Evolutionary conservation across 2,329 filamentous ascomycete genomes (phyloP).

Genomic region (Botrytis deweyae): DNA sequence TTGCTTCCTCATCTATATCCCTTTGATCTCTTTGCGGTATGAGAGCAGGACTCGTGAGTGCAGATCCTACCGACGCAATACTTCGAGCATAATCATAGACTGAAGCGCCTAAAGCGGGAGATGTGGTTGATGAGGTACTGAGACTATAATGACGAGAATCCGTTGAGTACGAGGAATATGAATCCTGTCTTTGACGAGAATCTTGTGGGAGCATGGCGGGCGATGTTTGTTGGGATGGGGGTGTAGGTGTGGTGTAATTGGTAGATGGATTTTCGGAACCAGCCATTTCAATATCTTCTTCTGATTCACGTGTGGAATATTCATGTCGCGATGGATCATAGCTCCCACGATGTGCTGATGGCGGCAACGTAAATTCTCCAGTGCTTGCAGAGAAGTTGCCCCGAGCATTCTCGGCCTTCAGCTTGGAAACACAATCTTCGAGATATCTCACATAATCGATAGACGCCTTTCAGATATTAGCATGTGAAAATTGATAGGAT

Average conservation of each 20-base stretch:
- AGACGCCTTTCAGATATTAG: constrained; percentile 63
- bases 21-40: constrained; percentile 55
- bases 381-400: constrained; percentile 29
- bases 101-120: constrained; percentile 57
- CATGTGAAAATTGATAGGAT: constrained; percentile 1
- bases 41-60: constrained; percentile 59
- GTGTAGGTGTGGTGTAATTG: constrained; percentile 41
- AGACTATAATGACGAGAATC: constrained; percentile 53
- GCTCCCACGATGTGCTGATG: constrained; percentile 29
- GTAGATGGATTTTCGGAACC: constrained; percentile 52
- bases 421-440: constrained; percentile 78
- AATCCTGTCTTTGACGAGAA: constrained; percentile 48
- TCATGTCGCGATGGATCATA: constrained; percentile 40
- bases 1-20: constrained; percentile 65
- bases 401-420: constrained; percentile 58
- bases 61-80: constrained; percentile 45
- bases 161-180: constrained; percentile 51
- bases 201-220: constrained; percentile 52
- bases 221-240: constrained; percentile 45
- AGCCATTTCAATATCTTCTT: constrained; percentile 62
- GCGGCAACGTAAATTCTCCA: constrained; percentile 30
- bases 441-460: constrained; percentile 96
- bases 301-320: constrained; percentile 42
- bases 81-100: constrained; percentile 46
- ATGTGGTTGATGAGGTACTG: constrained; percentile 50